Evolutionary conservation across 1,139 yeast genomes (phyloP).

Genomic region (Scheffersomyces stambukii): DNA sequence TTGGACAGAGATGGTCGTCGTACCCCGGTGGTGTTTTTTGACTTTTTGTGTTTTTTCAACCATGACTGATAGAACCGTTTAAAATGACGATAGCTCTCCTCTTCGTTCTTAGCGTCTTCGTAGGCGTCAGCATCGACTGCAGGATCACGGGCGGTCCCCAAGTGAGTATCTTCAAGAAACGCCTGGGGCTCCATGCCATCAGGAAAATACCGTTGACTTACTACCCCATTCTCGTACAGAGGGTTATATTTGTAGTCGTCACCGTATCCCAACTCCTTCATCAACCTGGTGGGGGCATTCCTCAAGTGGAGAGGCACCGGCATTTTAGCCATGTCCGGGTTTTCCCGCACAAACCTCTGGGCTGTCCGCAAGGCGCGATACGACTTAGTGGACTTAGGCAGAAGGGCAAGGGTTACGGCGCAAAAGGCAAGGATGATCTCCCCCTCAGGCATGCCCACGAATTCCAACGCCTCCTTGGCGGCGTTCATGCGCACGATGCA

Average conservation of each 20-base stretch:
- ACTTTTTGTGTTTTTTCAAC: slow-evolving; percentile 9
- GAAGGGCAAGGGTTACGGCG: slow-evolving; percentile 80
- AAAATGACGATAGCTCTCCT: slow-evolving; percentile 24
- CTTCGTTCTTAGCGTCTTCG: slow-evolving; percentile 18
- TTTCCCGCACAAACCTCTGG: slow-evolving; percentile 51
- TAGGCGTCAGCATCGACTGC: slow-evolving; percentile 20
- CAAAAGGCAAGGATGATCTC: slow-evolving; percentile 89
- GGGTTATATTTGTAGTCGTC: slow-evolving; percentile 88
- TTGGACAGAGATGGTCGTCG: too few species aligned
- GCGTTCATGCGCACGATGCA: slow-evolving; percentile 86
- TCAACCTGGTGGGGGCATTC: slow-evolving; percentile 88
- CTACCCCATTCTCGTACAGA: slow-evolving; percentile 64
- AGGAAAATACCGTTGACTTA: slow-evolving; percentile 69
- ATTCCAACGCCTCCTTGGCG: slow-evolving; percentile 81
- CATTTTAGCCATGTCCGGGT: slow-evolving; percentile 60
- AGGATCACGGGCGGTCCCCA: slow-evolving; percentile 27
- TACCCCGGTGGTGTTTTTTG: slow-evolving; percentile 8
- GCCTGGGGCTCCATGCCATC: slow-evolving; percentile 32
- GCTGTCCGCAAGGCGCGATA: slow-evolving; percentile 74
- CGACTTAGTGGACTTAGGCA: slow-evolving; percentile 80
- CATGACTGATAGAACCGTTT: slow-evolving; percentile 14
- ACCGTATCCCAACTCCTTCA: slow-evolving; percentile 86
- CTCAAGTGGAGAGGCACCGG: slow-evolving; percentile 79
- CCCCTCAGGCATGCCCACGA: slow-evolving; percentile 96
- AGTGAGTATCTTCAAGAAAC: slow-evolving; percentile 37